Evolutionary conservation across 192 early-diverging fungal genomes (phyloP), one percentile per base, ranked within the genome.

Genomic region (Coemansia sp.): DNA sequence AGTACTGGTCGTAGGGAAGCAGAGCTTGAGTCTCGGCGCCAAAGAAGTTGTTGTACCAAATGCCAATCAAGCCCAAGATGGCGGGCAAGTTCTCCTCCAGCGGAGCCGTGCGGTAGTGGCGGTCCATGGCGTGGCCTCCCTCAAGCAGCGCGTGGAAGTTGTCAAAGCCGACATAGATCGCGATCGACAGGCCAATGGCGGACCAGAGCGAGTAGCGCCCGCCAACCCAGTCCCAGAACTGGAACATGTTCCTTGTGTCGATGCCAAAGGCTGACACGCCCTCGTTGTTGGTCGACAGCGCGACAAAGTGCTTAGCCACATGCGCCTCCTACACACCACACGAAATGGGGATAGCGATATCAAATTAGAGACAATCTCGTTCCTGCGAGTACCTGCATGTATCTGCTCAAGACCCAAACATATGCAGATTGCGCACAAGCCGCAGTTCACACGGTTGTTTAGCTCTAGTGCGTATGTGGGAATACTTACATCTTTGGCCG

Each of bases 11-110:
- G 83, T 99, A 99, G 34, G 97, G 97, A 22, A 99, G 86, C 65
- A 99, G 92, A 22, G 95, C 95, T 58, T 94, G 90, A 44, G 95
- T 97, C 73, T 97, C 91, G 47, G 94, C 92, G 71, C 92, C 95
- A 74, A 91, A 97, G 75, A 99, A 99, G 90, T 99, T 93, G 90
- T 98, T 99, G 89, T 99, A 99, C 95, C 95, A 98, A 69, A 98
- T 77, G 66, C 97, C 97, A 29, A 98, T 55, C 24, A 96, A 78
- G 67, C 85, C 97, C 61, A 99, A 76, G 46, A 99, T 83, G 6
- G 93, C 93, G 12, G 97, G 97, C 67, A 99, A 72, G 85, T 98
- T 99, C 69, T 98, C 78, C 66, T 97, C 96, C 10, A 98, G 84
- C 47, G 95, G 95, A 5, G 97, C 88, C 55, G 87, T 93, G 70